phyloP scores from a whole-genome alignment of 2,329 filamentous ascomycete species.

The Elsinoe necatrix region DNA sequence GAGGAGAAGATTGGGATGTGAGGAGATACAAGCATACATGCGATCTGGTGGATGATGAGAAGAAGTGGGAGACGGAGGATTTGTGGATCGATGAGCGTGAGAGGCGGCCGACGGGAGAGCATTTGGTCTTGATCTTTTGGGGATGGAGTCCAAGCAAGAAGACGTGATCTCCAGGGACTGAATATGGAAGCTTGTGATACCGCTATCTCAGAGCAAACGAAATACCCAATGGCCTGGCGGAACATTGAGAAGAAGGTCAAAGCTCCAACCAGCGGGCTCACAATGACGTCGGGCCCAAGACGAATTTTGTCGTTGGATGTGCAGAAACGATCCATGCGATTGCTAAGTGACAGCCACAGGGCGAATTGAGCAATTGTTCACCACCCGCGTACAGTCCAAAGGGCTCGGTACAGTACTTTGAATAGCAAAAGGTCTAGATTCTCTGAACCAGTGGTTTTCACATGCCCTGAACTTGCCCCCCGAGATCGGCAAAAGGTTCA shows the following conservation, averaged over 20 bases:
- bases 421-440: not conserved
- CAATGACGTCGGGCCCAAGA: not conserved
- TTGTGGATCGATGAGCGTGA: constrained; percentile 23
- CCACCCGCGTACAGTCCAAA: not conserved
- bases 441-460: not conserved
- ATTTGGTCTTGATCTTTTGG: constrained; percentile 26
- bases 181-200: too few species aligned
- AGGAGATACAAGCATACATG: constrained; percentile 23
- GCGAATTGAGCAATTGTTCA: too few species aligned
- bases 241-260: not conserved
- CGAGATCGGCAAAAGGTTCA: not conserved
- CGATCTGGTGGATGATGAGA: constrained; percentile 22
- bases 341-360: too few species aligned
- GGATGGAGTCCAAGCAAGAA: constrained; percentile 27
- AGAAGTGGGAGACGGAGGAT: constrained; percentile 21
- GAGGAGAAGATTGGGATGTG: constrained; percentile 25
- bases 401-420: not conserved
- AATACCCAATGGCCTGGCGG: not conserved
- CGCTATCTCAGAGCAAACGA: too few species aligned
- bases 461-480: constrained; percentile 7
- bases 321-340: too few species aligned
- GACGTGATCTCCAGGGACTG: constrained; percentile 11
- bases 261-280: constrained; percentile 7
- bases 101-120: constrained; percentile 17
- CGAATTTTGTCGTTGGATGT: not conserved